These are phyloP conservation scores for Wallacemonas sp. DNA, from an alignment of 208 protist genomes.

Conservation along the genomic window DNA sequence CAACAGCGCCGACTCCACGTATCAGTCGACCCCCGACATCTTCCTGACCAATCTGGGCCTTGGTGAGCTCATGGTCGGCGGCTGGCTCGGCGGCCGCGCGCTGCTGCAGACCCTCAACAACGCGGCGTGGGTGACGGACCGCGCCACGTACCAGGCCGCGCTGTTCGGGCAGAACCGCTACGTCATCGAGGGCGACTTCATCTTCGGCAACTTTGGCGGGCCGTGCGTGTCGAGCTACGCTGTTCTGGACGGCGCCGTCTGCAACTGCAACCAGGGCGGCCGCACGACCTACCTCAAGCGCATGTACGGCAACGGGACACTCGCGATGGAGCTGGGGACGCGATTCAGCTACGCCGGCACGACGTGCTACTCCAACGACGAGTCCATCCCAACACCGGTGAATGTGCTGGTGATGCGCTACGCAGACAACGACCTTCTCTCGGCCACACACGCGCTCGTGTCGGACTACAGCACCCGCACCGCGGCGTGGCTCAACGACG, in stretches of 20 bases:
- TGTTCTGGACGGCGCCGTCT: conserved; percentile 27
- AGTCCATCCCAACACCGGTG: background rate
- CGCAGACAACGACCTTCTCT: conserved; percentile 4
- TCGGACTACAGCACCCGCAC: background rate
- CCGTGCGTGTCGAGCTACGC: conserved; percentile 9
- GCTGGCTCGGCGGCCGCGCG: conserved; percentile 42
- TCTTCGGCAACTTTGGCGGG: conserved; percentile 67
- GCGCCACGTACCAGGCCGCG: conserved; percentile 16
- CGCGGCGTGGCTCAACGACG: background rate
- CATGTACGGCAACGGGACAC: background rate
- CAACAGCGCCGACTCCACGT: conserved; percentile 21
- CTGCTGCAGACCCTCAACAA: conserved; percentile 21
- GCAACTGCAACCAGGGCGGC: conserved; percentile 49
- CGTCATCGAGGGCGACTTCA: conserved; percentile 45
- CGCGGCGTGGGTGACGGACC: conserved; percentile 8
- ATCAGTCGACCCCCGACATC: conserved; percentile 4
- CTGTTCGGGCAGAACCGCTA: conserved; percentile 57
- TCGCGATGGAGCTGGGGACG: conserved; percentile 2
- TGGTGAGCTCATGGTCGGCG: conserved; percentile 37
- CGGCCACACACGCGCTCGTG: background rate
- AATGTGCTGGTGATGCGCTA: conserved; percentile 13
- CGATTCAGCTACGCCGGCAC: conserved; percentile 3
- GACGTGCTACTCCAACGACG: conserved; percentile 11
- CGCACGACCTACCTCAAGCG: conserved; percentile 25
- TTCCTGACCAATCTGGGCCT: conserved; percentile 10